phyloP scores from a whole-genome alignment of 2,329 filamentous ascomycete genomes.

The Calonectria naviculata region DNA sequence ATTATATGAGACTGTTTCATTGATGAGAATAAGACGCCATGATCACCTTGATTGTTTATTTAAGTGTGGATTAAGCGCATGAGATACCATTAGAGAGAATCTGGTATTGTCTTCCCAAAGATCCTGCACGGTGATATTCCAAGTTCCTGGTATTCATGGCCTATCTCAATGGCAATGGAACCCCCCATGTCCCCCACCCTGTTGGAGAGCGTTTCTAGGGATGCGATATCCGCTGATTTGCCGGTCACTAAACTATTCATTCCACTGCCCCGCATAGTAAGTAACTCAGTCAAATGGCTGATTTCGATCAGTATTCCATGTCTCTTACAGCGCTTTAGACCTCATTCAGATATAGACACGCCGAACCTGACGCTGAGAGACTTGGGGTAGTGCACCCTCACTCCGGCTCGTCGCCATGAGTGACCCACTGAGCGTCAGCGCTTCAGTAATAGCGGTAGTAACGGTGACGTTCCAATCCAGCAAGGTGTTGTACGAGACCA shows the following conservation, averaged over 20 bases:
- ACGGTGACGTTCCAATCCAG: background rate
- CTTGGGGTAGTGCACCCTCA: background rate
- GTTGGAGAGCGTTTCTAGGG: too few relatives aligned
- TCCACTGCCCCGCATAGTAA: background rate
- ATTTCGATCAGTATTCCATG: background rate
- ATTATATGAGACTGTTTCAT: background rate
- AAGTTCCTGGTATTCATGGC: too few relatives aligned
- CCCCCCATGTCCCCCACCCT: background rate
- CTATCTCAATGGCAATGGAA: background rate
- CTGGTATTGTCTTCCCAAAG: background rate
- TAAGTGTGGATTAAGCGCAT: too few relatives aligned
- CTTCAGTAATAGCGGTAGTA: conserved; percentile 3
- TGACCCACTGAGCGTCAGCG: background rate
- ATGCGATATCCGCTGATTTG: conserved; percentile 2
- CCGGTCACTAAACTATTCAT: background rate
- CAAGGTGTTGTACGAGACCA: background rate
- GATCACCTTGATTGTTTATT: background rate
- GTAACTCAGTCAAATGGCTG: background rate
- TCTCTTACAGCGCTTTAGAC: too few relatives aligned
- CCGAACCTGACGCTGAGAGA: background rate
- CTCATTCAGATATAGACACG: too few relatives aligned
- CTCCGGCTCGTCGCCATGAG: background rate
- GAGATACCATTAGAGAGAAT: too few relatives aligned
- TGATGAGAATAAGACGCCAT: background rate
- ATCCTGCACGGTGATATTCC: background rate